phyloP scores from a whole-genome alignment of 2,329 filamentous ascomycete genomes.

The Claviceps sp. region DNA sequence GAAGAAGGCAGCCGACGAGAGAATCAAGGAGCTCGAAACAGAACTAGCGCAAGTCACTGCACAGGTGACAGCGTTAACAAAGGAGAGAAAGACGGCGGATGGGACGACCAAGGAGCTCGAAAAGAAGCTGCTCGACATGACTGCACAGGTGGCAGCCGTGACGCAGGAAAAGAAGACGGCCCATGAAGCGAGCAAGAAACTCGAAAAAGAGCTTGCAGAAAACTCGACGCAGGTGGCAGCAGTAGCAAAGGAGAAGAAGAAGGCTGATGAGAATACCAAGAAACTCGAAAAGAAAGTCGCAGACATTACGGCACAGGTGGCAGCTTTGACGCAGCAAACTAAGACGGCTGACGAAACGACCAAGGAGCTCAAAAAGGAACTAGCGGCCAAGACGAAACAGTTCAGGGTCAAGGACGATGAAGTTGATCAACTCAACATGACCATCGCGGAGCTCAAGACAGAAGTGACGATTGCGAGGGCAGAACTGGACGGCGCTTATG shows the following conservation, averaged over 20 bases:
- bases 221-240: slow-evolving; percentile 13
- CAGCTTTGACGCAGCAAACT: slow-evolving; percentile 16
- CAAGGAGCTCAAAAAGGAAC: slow-evolving; percentile 14
- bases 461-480: slow-evolving; percentile 47
- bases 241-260: slow-evolving; percentile 12
- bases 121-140: slow-evolving; percentile 18
- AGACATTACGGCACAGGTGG: slow-evolving; percentile 11
- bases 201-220: slow-evolving; percentile 14
- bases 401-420: slow-evolving; percentile 36
- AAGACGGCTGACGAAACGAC: slow-evolving; percentile 15
- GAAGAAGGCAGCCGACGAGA: slow-evolving; percentile 15
- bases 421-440: slow-evolving; percentile 35
- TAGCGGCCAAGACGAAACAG: slow-evolving; percentile 26
- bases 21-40: slow-evolving; percentile 13
- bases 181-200: slow-evolving; percentile 13
- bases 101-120: slow-evolving; percentile 14
- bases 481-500: slow-evolving; percentile 49
- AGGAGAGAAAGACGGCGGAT: slow-evolving; percentile 15
- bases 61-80: slow-evolving; percentile 16
- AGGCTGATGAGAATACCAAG: slow-evolving; percentile 15
- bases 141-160: slow-evolving; percentile 18
- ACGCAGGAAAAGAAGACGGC: slow-evolving; percentile 13
- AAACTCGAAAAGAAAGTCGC: slow-evolving; percentile 16
- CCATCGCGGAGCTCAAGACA: slow-evolving; percentile 45
- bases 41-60: slow-evolving; percentile 8